Evolutionary conservation across 768 basidiomycete species (phyloP), one percentile per base, ranked within the genome.

Genomic region (Lactarius tabidus): DNA sequence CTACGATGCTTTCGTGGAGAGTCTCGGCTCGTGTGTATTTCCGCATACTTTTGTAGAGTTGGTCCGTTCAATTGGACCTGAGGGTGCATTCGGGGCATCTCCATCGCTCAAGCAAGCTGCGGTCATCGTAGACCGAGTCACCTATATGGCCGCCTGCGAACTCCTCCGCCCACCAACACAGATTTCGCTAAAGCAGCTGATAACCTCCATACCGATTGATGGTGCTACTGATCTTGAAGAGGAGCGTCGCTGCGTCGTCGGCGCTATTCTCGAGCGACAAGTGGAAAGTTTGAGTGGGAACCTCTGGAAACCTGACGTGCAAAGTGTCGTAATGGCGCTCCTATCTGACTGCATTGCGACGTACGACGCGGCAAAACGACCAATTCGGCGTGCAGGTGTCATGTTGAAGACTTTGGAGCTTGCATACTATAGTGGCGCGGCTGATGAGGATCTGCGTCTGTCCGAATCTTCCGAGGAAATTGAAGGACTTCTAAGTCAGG

Each of bases 131-230:
- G 89, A 91, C 66, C 78, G 85, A 23, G 76, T 86, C 28, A 87
- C 90, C 0, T 88, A 86, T 64, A 78, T 89, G 28, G 87, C 83
- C 15, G 76, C 83, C 2, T 88, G 82, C 72, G 90, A 93, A 33
- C 81, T 93, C 6, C 76, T 89, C 33, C 76, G 88, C 55, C 69
- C 77, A 9, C 75, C 85, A 0, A 72, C 75, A 6, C 76, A 79
- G 15, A 78, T 89, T 6, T 85, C 87, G 0, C 72, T 90, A 6
- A 73, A 71, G 43, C 58, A 39, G 9, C 26, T 56, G 20, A 52
- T 64, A 23, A 60, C 43, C 51, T 67, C 70, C 20, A 33, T 59
- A 36, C 43, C 58, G 7, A 53, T 65, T 54, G 45, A 26, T 26
- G 57, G 41, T 28, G 29, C 38, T 23, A 23, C 26, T 14, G 33